These are phyloP conservation scores for Malus orientalis DNA, from an alignment of 306 rosid species.

Conservation along the genomic window DNA sequence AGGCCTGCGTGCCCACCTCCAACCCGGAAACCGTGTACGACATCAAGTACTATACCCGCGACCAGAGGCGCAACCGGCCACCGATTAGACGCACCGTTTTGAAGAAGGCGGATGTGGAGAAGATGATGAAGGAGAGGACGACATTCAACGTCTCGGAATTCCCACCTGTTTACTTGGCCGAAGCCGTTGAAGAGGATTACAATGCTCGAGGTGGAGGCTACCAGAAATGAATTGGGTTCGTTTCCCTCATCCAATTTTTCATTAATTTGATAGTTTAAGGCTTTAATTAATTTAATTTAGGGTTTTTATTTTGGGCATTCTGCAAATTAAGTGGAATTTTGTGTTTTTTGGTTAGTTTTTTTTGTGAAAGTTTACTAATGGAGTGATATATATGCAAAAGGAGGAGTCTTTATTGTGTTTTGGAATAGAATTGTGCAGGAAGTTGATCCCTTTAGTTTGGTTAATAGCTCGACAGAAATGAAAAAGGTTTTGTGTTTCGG, in stretches of 20 bases:
- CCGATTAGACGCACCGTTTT: slow-evolving; percentile 59
- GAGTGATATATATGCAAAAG: background rate
- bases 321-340: background rate
- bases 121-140: slow-evolving; percentile 47
- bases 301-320: background rate
- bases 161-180: slow-evolving; percentile 62
- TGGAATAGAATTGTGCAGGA: background rate
- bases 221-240: slow-evolving; percentile 29
- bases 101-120: slow-evolving; percentile 57
- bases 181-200: slow-evolving; percentile 48
- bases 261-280: background rate
- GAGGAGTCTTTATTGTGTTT: background rate
- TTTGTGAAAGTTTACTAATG: background rate
- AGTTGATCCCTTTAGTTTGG: background rate
- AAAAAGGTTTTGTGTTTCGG: background rate
- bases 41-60: slow-evolving; percentile 73
- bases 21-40: slow-evolving; percentile 81
- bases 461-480: background rate
- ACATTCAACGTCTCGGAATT: slow-evolving; percentile 47
- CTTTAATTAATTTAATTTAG: background rate
- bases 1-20: slow-evolving; percentile 53
- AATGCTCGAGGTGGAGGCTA: slow-evolving; percentile 87
- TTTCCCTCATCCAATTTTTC: background rate
- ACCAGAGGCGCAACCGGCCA: slow-evolving; percentile 95
- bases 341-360: background rate